Conservation (phyloP, 768 basidiomycete species). For the Mycena kentingensis region DNA sequence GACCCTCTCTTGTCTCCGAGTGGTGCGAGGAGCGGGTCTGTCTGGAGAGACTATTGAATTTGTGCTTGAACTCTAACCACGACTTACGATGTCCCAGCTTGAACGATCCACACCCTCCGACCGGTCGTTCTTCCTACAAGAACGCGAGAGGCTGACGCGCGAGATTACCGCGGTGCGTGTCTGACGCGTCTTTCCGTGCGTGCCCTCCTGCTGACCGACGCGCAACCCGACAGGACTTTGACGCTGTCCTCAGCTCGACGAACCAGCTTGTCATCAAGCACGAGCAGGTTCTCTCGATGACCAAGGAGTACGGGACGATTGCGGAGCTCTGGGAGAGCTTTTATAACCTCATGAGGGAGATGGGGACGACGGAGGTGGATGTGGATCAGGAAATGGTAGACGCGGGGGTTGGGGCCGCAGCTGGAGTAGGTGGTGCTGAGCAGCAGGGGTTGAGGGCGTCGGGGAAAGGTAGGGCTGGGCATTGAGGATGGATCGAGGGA, state of each 20-base stretch:
- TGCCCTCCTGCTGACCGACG: background rate
- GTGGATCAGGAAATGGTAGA: background rate
- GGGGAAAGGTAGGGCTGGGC: no score
- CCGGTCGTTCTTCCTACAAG: constrained; percentile 71
- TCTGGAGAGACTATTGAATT: no score
- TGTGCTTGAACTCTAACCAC: no score
- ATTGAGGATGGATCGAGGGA: no score
- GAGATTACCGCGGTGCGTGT: constrained; percentile 80
- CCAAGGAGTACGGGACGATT: constrained; percentile 88
- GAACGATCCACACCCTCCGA: constrained; percentile 31
- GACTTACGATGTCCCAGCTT: constrained; percentile 28
- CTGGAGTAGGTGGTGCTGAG: no score
- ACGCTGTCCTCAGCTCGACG: constrained; percentile 80
- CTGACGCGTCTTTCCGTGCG: constrained; percentile 21
- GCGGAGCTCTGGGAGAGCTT: constrained; percentile 84
- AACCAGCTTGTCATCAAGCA: constrained; percentile 89
- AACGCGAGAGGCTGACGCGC: constrained; percentile 70
- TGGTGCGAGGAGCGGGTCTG: no score
- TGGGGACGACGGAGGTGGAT: constrained; percentile 31
- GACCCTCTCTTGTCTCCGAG: no score
- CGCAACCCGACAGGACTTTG: constrained; percentile 66
- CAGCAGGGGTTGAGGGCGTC: no score
- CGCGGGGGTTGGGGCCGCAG: no score
- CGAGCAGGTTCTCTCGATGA: constrained; percentile 91
- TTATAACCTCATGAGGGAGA: constrained; percentile 70